These are phyloP conservation scores for Eremochloa ophiuroides DNA, from an alignment of 176 grass and related monocot species.

Conservation along the genomic window DNA sequence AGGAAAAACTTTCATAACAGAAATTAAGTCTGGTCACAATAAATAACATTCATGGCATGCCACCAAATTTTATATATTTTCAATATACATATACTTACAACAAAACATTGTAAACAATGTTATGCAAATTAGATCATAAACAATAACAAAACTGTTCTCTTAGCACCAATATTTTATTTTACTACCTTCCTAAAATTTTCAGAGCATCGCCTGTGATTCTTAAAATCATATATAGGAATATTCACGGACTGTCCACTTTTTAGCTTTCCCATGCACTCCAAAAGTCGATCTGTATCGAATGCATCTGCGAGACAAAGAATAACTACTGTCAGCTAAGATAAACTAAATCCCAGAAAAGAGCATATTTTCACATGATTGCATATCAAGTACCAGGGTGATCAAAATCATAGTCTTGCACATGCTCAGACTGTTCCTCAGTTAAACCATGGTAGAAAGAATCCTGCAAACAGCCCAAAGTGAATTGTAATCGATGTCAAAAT, in stretches of 20 bases:
- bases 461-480: constrained; percentile 37
- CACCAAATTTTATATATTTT: background rate
- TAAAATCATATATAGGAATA: constrained; percentile 96
- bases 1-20: background rate
- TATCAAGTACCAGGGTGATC: constrained; percentile 84
- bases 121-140: constrained; percentile 2
- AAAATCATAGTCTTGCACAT: constrained; percentile 79
- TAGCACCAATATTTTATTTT: constrained; percentile 5
- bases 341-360: background rate
- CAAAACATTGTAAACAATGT: background rate
- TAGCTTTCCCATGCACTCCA: constrained; percentile 79
- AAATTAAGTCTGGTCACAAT: background rate
- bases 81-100: background rate
- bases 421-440: constrained; percentile 60
- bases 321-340: background rate
- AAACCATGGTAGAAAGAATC: constrained; percentile 87
- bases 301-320: constrained; percentile 55
- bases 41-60: background rate
- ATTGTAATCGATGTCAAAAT: background rate
- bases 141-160: background rate
- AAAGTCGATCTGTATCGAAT: constrained; percentile 74
- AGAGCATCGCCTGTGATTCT: constrained; percentile 60
- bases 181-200: constrained; percentile 61
- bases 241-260: constrained; percentile 60
- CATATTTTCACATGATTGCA: background rate